Evolutionary conservation across 1,284 basidiomycete genomes (phyloP), one percentile per base, ranked within the genome.

Genomic region (Sanghuangporus weigelae): DNA sequence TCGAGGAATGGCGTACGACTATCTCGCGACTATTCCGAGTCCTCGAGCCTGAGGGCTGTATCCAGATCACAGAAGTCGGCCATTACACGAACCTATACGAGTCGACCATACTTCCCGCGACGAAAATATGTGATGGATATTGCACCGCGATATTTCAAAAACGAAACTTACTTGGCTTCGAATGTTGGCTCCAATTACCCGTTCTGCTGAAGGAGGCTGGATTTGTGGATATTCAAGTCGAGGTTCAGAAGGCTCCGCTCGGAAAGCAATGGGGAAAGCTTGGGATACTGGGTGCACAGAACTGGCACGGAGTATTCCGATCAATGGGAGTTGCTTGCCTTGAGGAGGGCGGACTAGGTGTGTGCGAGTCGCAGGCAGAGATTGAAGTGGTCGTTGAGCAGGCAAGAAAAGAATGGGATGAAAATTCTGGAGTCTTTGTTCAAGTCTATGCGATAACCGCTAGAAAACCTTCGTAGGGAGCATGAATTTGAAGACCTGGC

Each of bases 21-120:
- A 59, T 75, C 7, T 44, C 55, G 3, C 74, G 75, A 54, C 70
- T 75, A 11, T 70, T 63, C 35, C 69, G 73, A 2, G 69, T 76
- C 3, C 71, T 75, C 35, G 65, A 51, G 0, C 73, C 74, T 0
- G 73, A 73, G 1, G 75, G 72, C 23, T 71, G 65, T 14, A 67
- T 66, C 1, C 74, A 76, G 54, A 57, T 75, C 26, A 63, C 71
- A 40, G 75, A 76, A 40, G 19, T 59, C 6, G 31, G 35, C 35
- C 31, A 42, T 38, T n/a, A 36, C n/a, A 16, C 16, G 11, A 38
- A 35, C 7, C 11, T 57, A 2, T 14, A 4, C 21, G 23, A 51
- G 31, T 51, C 50, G 2, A 14, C 8, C 31, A 8, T 11, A 35
- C 21, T 51, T 23, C 50, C 50, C 31, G 50, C 50, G 11, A 51